Conservation (phyloP, 2,329 filamentous ascomycete species). For the Xylaria sp. region DNA sequence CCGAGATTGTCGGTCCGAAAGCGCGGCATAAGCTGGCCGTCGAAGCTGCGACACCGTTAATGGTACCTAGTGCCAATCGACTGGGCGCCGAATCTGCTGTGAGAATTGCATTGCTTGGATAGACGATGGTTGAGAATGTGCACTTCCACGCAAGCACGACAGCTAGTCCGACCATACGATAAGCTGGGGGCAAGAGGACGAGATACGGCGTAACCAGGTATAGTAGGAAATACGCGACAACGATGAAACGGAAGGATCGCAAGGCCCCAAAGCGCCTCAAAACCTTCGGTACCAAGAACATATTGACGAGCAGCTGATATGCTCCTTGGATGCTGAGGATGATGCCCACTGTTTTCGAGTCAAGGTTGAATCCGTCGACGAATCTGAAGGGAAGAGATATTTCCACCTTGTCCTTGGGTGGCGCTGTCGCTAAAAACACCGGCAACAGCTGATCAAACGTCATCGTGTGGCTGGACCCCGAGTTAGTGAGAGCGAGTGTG, state of each 20-base stretch:
- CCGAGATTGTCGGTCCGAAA: conserved; percentile 88
- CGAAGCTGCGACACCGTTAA: conserved; percentile 93
- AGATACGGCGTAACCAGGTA: conserved; percentile 92
- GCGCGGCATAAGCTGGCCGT: conserved; percentile 89
- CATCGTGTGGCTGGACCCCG: conserved; percentile 82
- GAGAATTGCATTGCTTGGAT: conserved; percentile 89
- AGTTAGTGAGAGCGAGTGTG: conserved; percentile 40
- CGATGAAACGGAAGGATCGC: conserved; percentile 82
- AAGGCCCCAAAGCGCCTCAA: conserved; percentile 81
- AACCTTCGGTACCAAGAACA: conserved; percentile 84
- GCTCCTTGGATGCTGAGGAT: conserved; percentile 90
- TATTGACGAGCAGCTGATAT: conserved; percentile 88
- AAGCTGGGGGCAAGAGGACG: conserved; percentile 77
- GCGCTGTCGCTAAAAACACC: conserved; percentile 82
- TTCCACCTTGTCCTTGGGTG: conserved; percentile 60
- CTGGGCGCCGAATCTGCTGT: conserved; percentile 89
- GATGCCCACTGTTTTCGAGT: conserved; percentile 85
- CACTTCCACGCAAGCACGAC: conserved; percentile 88
- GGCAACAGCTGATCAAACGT: conserved; percentile 95
- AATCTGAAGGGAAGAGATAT: conserved; percentile 85
- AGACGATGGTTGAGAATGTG: conserved; percentile 89
- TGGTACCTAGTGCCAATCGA: conserved; percentile 84
- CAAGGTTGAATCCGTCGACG: conserved; percentile 83
- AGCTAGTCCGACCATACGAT: conserved; percentile 81
- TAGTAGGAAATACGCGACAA: conserved; percentile 85